These are phyloP conservation scores for Dicorynia guianensis DNA, from an alignment of 306 rosid genomes.

Conservation along the genomic window DNA sequence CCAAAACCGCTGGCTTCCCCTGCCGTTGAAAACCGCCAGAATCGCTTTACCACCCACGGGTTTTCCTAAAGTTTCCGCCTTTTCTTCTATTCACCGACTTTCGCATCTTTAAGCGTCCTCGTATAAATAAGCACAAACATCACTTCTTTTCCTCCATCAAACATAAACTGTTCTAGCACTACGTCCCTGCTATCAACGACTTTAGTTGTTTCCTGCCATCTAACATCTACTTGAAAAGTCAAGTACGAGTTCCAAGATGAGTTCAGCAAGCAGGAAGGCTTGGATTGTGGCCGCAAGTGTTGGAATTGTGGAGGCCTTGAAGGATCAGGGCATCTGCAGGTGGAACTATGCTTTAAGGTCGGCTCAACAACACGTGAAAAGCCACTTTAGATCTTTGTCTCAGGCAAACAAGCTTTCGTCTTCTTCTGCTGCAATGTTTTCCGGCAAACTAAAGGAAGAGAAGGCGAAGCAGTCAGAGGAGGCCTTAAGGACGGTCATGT, in stretches of 20 bases:
- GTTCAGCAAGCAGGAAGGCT: constrained; percentile 27
- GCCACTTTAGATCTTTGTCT: constrained; percentile 41
- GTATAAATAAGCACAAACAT: not conserved
- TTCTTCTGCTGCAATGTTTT: constrained; percentile 39
- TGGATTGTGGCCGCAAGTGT: constrained; percentile 49
- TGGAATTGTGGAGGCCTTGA: constrained; percentile 50
- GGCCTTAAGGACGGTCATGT: constrained; percentile 72
- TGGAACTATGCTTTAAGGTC: constrained; percentile 48
- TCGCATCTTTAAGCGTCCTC: not conserved
- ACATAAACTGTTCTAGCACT: not conserved
- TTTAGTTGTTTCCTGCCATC: not conserved
- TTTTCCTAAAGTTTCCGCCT: not conserved
- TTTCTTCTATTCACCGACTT: not conserved
- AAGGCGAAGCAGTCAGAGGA: constrained; percentile 66
- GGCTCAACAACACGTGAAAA: constrained; percentile 50
- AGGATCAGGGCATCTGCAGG: constrained; percentile 65
- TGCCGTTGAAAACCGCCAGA: not conserved
- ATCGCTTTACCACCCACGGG: not conserved
- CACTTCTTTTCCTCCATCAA: not conserved
- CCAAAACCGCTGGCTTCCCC: not conserved
- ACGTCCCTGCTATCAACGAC: not conserved
- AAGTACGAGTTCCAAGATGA: constrained; percentile 21
- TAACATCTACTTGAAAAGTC: not conserved
- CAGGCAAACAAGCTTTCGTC: constrained; percentile 52
- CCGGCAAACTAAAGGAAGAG: constrained; percentile 45